Evolutionary conservation across 2,329 filamentous ascomycete genomes (phyloP).

Genomic region (Waltergamsia citrina): DNA sequence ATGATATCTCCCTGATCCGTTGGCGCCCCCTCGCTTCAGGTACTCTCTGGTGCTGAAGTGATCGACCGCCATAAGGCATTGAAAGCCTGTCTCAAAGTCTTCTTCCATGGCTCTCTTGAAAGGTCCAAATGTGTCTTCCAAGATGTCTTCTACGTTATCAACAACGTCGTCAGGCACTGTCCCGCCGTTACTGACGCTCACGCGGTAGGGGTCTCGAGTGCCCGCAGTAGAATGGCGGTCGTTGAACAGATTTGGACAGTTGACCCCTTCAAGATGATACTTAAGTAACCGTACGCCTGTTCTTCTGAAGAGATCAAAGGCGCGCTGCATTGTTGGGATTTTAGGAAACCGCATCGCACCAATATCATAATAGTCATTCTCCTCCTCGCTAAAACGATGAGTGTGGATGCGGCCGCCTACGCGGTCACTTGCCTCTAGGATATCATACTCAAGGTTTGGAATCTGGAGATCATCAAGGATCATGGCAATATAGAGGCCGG

Average conservation of each 20-base stretch:
- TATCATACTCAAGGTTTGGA: slow-evolving; percentile 15
- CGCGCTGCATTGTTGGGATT: slow-evolving; percentile 15
- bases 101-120: slow-evolving; percentile 3
- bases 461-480: slow-evolving; percentile 17
- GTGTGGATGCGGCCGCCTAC: slow-evolving; percentile 24
- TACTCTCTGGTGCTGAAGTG: slow-evolving; percentile 12
- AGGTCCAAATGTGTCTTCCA: slow-evolving; percentile 4
- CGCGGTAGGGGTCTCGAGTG: slow-evolving; percentile 5
- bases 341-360: slow-evolving; percentile 29
- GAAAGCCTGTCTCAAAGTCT: slow-evolving; percentile 5
- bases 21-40: slow-evolving; percentile 8
- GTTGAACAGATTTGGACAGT: slow-evolving; percentile 7
- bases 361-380: slow-evolving; percentile 28
- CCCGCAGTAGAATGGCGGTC: slow-evolving; percentile 3
- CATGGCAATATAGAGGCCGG: slow-evolving; percentile 24
- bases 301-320: slow-evolving; percentile 5
- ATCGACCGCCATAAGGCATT: slow-evolving; percentile 6
- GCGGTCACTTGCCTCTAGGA: slow-evolving; percentile 20
- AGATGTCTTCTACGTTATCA: slow-evolving; percentile 3
- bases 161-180: slow-evolving; percentile 7
- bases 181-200: slow-evolving; percentile 5
- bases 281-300: slow-evolving; percentile 4
- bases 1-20: slow-evolving; percentile 4
- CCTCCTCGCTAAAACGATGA: slow-evolving; percentile 15
- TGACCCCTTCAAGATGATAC: slow-evolving; percentile 5